A percentile compares a stretch with the other conserved stretches of the same genome.
Conservation (phyloP, 2,329 filamentous ascomycete genomes). For the Drechmeria coniospora region DNA sequence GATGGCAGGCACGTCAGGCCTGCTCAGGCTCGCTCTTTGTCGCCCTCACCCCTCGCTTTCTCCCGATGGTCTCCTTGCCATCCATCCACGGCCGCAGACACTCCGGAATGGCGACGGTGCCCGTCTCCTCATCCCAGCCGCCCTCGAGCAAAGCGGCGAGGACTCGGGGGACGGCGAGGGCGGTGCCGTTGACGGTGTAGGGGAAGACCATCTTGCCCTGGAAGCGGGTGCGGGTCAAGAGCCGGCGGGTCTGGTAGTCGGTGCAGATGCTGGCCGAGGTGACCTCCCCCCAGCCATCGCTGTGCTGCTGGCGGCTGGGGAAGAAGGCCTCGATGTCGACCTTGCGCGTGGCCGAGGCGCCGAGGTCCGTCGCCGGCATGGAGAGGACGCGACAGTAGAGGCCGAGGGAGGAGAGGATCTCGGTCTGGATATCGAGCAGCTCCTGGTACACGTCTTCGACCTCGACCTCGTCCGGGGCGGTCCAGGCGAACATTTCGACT, state of each 20-base stretch:
- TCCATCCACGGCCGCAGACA: conserved; percentile 77
- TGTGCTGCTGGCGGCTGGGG: conserved; percentile 51
- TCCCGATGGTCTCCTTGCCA: conserved; percentile 48
- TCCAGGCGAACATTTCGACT: conserved; percentile 95
- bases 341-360: conserved; percentile 75
- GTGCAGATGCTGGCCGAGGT: conserved; percentile 83
- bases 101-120: conserved; percentile 59
- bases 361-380: conserved; percentile 81
- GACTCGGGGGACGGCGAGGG: conserved; percentile 78
- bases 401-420: conserved; percentile 62
- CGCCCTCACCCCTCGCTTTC: conserved; percentile 7
- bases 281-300: conserved; percentile 75
- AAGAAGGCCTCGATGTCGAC: conserved; percentile 91
- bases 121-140: conserved; percentile 61
- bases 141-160: conserved; percentile 82
- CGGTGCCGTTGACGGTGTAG: conserved; percentile 88
- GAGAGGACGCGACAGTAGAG: conserved; percentile 80
- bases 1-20: conserved; percentile 3
- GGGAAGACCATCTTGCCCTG: conserved; percentile 51
- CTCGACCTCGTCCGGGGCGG: conserved; percentile 35
- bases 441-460: conserved; percentile 58
- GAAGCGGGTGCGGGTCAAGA: conserved; percentile 57
- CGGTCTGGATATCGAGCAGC: conserved; percentile 73
- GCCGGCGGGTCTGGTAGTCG: conserved; percentile 78
- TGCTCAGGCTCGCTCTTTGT: conserved; percentile 1